A percentile compares a stretch with the other conserved stretches of the same genome.
Conservation (phyloP, 2,329 filamentous ascomycete genomes). For the Diaporthe ilicicola region DNA sequence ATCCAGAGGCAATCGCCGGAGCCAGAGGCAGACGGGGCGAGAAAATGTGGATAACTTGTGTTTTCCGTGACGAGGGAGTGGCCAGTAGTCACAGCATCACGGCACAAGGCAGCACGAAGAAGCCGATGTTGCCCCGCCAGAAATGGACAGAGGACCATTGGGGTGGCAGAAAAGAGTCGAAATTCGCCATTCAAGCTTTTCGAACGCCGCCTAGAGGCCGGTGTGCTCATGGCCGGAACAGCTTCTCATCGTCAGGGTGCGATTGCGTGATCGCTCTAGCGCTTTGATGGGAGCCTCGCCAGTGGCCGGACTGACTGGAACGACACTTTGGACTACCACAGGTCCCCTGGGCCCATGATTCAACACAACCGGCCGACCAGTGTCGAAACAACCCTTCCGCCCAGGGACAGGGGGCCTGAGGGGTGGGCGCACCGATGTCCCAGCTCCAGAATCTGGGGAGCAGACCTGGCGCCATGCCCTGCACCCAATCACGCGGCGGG, state of each 20-base stretch:
- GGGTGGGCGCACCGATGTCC: conserved; percentile 9
- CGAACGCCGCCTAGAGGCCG: conserved; percentile 12
- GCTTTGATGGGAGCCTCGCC: conserved; percentile 17
- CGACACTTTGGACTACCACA: not conserved
- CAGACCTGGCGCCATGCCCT: not conserved
- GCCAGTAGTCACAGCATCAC: conserved; percentile 29
- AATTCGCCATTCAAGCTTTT: conserved; percentile 28
- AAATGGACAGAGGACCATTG: conserved; percentile 9
- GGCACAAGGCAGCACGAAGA: conserved; percentile 9
- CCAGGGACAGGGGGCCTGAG: not conserved
- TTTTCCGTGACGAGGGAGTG: conserved; percentile 13
- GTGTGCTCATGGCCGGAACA: conserved; percentile 2
- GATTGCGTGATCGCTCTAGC: conserved; percentile 35
- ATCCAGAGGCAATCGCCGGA: conserved; percentile 23
- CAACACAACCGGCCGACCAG: conserved; percentile 12
- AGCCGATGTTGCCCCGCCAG: conserved; percentile 16
- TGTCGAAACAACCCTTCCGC: conserved; percentile 16
- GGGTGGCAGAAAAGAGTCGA: conserved; percentile 11
- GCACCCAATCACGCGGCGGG: conserved; percentile 24
- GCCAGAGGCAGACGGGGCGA: conserved; percentile 21
- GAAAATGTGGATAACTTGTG: conserved; percentile 16
- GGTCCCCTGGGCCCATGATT: conserved; percentile 23
- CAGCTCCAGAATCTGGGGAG: conserved; percentile 34
- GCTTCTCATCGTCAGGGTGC: conserved; percentile 28
- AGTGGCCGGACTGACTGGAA: conserved; percentile 24